Evolutionary conservation across 495 filamentous ascomycete species (phyloP), one percentile per base, ranked within the genome.

Genomic region (Aspergillus ostianus): DNA sequence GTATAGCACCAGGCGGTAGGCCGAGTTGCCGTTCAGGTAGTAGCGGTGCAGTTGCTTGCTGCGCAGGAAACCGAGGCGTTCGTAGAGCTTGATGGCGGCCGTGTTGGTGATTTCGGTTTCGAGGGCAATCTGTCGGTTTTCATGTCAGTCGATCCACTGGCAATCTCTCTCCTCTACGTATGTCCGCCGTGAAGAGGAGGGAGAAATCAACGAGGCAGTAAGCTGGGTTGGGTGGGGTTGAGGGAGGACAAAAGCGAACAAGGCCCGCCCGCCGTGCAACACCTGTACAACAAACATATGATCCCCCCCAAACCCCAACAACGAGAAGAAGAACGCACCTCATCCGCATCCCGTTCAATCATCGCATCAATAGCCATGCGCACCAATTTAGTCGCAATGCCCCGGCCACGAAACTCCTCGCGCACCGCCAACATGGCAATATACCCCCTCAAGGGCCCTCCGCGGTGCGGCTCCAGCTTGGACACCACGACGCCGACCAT

Each of bases 21-120:
- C 95, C 47, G 91, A 94, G 71, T 92, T 98, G 10, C 95, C 95
- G 67, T 97, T 98, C 49, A 99, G 73, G 66, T 99, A 99, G 68
- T 99, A 99, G 48, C 95, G 84, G 69, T 98, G 93, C 46, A 99
- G 78, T 50, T 90, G 87, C 75, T 99, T 99, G 60, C 90, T 96
- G 56, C 92, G 80, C 26, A 99, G 71, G 67, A 99, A 99, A 0
- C 95, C 95, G 6, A 99, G 78, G 1, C 92, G 80, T 69, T 98
- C 95, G 74, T 99, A 99, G 1, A 99, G 79, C 57, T 90, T 89
- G 78, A 97, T 93, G 7, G 92, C 92, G 6, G 92, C 90, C 4
- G 87, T 86, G 71, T 99, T 99, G 18, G 88, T 92, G 69, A 93
- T 91, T 77, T 99, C 95, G 3, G 95, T 99, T 80, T 99, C 95